These are phyloP conservation scores for Solanum peruvianum DNA, from an alignment of 257 asterid genomes.

Conservation along the genomic window DNA sequence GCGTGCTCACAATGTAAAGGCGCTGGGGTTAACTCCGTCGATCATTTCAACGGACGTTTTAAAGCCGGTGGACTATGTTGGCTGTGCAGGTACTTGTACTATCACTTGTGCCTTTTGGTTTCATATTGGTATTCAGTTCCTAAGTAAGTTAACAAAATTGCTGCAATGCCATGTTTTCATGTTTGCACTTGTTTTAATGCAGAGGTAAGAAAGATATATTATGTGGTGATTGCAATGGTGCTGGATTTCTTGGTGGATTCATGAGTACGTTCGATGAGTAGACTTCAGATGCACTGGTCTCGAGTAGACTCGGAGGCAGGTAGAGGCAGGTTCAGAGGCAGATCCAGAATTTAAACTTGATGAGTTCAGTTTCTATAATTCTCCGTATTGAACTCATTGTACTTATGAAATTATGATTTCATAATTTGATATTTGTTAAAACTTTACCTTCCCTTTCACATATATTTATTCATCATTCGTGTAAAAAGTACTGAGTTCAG, in stretches of 20 bases:
- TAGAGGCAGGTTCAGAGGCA: background rate
- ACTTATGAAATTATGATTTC: background rate
- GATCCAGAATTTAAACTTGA: background rate
- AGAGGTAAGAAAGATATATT: conserved; percentile 78
- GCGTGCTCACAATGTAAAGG: conserved; percentile 70
- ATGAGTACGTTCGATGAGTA: conserved; percentile 62
- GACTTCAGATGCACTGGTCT: background rate
- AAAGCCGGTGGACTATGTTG: conserved; percentile 85
- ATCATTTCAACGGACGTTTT: conserved; percentile 84
- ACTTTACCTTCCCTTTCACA: background rate
- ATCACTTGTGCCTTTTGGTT: background rate
- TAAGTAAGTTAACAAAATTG: background rate
- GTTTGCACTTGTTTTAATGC: background rate
- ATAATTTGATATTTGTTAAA: background rate
- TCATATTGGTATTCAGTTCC: background rate
- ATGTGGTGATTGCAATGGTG: conserved; percentile 88
- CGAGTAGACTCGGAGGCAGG: background rate
- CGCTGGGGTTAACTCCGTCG: conserved; percentile 51
- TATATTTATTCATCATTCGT: background rate
- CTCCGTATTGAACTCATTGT: background rate
- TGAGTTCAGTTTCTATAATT: background rate
- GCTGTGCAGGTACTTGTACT: conserved; percentile 68
- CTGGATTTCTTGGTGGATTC: conserved; percentile 90
- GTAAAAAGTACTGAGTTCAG: background rate
- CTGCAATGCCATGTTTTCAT: background rate